Base-by-base conservation (phyloP, 495 filamentous ascomycete genomes). In the Pyrenula aspistea region DNA sequence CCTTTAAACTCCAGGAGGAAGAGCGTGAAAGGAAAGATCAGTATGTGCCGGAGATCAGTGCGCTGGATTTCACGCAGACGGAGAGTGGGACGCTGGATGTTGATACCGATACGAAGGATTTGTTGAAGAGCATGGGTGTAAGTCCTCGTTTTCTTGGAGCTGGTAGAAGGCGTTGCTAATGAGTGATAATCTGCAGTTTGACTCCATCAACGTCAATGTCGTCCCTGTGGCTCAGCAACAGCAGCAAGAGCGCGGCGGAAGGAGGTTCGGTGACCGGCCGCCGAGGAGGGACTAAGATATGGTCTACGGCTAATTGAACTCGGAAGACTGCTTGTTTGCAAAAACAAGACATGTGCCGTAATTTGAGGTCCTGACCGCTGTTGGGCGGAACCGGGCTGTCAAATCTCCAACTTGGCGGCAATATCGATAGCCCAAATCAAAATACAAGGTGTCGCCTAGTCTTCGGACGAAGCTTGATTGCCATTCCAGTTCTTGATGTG, bases 1-100 rank as follows among this genome's bases (percentile, higher is more conserved):
- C 94, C 73, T 98, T 98, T 89, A 98, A 97, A 84, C 86, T 98
- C 55, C 93, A 98, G 81, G 93, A 98, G 80, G 93, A 97, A 80
- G 93, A 97, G 83, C 87, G 93, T 80, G 93, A 98, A 81, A 85
- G 93, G 69, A 98, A 98, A 87, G 93, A 98, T 82, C 94, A 98
- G 83, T 98, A 96, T 79, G 93, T 98, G 60, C 94, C 94, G 63
- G 93, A 98, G 77, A 79, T 98, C 65, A 97, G 94, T 49, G 93
- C 94, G 66, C 88, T 98, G 70, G 94, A 97, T 81, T 93, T 95
- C 79, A 85, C 85, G 65, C 87, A 92, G 79, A 85, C 82, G 67
- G 93, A 96, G 79, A 83, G 78, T 68, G 94, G 94, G 62, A 84
- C 88, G 71, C 81, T 98, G 68, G 94, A 98, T 62, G 87, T 98